Evolutionary conservation across 306 rosid species (phyloP).

Genomic region (Sophora flavescens): DNA sequence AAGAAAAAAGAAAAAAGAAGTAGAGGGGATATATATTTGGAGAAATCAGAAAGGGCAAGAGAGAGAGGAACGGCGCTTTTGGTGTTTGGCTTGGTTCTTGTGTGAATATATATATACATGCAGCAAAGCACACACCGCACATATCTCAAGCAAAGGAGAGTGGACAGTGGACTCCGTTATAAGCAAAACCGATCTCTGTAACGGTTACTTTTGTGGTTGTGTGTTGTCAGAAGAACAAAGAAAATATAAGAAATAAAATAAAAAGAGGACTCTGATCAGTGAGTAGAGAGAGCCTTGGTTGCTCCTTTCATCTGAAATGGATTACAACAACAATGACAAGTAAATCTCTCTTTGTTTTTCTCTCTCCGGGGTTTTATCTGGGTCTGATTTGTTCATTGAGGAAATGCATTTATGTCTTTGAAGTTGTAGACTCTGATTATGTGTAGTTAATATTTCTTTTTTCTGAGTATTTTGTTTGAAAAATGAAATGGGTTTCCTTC

Average conservation of each 20-base stretch:
- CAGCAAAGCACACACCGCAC: constrained; percentile 36
- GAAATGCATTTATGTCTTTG: constrained; percentile 43
- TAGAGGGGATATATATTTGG: no score
- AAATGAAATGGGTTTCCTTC: constrained; percentile 18
- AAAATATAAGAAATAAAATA: background rate
- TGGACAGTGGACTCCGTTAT: background rate
- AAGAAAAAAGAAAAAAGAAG: no score
- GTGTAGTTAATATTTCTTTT: background rate
- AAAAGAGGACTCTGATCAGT: constrained; percentile 40
- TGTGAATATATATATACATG: background rate
- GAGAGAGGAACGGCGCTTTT: constrained; percentile 40
- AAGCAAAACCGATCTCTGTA: constrained; percentile 49
- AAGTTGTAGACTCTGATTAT: constrained; percentile 37
- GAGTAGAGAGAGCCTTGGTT: constrained; percentile 38
- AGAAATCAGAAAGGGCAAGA: background rate
- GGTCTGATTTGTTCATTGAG: constrained; percentile 32
- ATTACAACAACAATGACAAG: constrained; percentile 62
- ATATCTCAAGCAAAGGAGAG: constrained; percentile 52
- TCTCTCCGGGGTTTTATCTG: background rate
- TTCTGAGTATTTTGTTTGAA: background rate
- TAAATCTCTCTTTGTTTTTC: constrained; percentile 48
- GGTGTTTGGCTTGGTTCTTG: background rate
- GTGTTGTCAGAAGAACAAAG: background rate
- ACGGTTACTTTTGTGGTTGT: constrained; percentile 63
- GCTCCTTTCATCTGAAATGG: constrained; percentile 57